Evolutionary conservation across 306 rosid species (phyloP).

Genomic region (Vigna trinervia): DNA sequence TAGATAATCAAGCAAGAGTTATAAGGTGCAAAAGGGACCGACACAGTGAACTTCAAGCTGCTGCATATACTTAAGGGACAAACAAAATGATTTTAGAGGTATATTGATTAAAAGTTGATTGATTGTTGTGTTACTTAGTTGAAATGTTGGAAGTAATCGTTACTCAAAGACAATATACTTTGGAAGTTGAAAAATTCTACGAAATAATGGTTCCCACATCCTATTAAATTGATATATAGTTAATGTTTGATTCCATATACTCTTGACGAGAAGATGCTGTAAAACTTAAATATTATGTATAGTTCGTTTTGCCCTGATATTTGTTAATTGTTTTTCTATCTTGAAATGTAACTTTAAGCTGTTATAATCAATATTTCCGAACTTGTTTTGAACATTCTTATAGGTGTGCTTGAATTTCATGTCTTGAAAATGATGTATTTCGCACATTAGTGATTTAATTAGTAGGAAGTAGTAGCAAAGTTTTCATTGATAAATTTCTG

Average conservation of each 20-base stretch:
- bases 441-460: neutral
- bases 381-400: neutral
- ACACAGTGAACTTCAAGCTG: slow-evolving; percentile 60
- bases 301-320: neutral
- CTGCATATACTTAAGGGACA: slow-evolving; percentile 58
- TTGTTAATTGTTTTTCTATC: neutral
- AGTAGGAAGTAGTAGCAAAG: neutral
- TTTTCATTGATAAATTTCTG: neutral
- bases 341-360: neutral
- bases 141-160: slow-evolving; percentile 12
- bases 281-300: too few species aligned
- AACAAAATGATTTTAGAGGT: slow-evolving; percentile 49
- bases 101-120: slow-evolving; percentile 25
- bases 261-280: neutral
- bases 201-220: neutral
- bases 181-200: slow-evolving; percentile 13
- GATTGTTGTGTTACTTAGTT: slow-evolving; percentile 24
- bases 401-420: neutral
- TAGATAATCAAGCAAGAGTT: slow-evolving; percentile 68
- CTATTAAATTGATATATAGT: neutral
- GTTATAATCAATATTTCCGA: neutral
- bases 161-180: slow-evolving; percentile 11
- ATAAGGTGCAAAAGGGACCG: slow-evolving; percentile 70
- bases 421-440: neutral
- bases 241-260: neutral